Base-by-base conservation (phyloP, 139 green algal genomes). In the Pleodorina starrii region DNA sequence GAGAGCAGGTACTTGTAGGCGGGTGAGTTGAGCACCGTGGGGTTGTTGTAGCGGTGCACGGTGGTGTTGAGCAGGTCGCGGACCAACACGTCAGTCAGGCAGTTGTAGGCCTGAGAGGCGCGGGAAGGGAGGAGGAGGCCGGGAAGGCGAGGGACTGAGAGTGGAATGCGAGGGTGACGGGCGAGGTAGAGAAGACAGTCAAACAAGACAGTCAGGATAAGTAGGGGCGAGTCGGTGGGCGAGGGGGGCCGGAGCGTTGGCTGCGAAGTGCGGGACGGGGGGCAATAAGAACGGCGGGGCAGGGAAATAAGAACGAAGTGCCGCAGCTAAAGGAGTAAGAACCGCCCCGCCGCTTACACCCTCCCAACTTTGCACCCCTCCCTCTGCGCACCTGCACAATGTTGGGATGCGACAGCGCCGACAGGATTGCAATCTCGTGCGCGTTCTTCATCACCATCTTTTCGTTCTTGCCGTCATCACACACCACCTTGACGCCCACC, bases 381-480 rank as follows among this genome's bases (percentile, higher is more conserved):
- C n/a, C n/a, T n/a, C 72, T n/a, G 6, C 87, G 10, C 77, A 85
- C 87, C 87, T 91, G 92, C 43, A 92, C 73, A 71, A 95, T 92
- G 83, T 95, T 93, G 68, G 93, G 93, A 86, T 95, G 93, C 43
- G 84, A 92, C 14, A 93, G 89, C 27, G 90, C 86, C 23, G 79
- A 83, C 38, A 95, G 86, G 68, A 95, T 95, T 21, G 93, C 93
- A 48, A 95, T 95, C 90, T 95, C 93, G 57, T 95, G 91, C 40
- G 91, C 91, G 63, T 95, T 95, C 84, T 94, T 94, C 88, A 95
- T 94, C 46, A 94, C 93, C 48, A 90, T 92, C 68, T 93, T 93
- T 54, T 95, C 93, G 44, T 94, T 94, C 84, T 91, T 89, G 71
- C 91, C 90, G 76, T 93, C 93, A 36, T 93, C 91, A 27, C 84